Evolutionary conservation across 768 basidiomycete genomes (phyloP).

Genomic region (Termitomyces sp.): DNA sequence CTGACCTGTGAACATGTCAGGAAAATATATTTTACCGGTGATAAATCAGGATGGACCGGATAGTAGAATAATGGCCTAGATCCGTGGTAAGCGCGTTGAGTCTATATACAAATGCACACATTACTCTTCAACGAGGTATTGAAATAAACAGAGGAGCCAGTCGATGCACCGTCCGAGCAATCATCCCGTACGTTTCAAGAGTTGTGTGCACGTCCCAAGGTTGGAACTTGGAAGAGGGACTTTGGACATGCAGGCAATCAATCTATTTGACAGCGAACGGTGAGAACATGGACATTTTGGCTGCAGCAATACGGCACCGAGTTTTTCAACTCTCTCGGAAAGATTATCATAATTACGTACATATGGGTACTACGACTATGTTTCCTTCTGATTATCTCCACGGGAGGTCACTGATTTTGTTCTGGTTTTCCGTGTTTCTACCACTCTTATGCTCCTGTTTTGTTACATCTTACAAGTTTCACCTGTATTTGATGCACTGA

Average conservation of each 20-base stretch:
- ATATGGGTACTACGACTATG: neutral
- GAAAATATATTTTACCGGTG: neutral
- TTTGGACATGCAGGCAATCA: no score
- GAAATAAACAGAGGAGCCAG: neutral
- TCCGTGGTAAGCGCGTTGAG: neutral
- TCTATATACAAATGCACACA: neutral
- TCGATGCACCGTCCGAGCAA: neutral
- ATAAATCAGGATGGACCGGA: neutral
- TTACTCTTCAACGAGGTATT: neutral
- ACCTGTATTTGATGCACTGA: neutral
- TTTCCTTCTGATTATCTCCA: neutral
- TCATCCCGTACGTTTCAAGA: no score
- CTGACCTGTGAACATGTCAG: neutral
- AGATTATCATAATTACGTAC: neutral
- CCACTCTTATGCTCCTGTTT: neutral
- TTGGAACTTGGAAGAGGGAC: neutral
- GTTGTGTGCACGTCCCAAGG: no score
- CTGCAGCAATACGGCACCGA: neutral
- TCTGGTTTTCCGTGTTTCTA: neutral
- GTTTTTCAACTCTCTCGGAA: neutral
- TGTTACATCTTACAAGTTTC: neutral
- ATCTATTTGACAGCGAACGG: neutral
- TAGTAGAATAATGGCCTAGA: neutral
- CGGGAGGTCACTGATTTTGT: neutral
- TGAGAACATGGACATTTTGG: neutral